Percentiles rank a stretch among this genome's conserved stretches.
Evolutionary conservation across 371 early-diverging fungal genomes (phyloP).

Genomic region (Zopfochytrium polystomum): DNA sequence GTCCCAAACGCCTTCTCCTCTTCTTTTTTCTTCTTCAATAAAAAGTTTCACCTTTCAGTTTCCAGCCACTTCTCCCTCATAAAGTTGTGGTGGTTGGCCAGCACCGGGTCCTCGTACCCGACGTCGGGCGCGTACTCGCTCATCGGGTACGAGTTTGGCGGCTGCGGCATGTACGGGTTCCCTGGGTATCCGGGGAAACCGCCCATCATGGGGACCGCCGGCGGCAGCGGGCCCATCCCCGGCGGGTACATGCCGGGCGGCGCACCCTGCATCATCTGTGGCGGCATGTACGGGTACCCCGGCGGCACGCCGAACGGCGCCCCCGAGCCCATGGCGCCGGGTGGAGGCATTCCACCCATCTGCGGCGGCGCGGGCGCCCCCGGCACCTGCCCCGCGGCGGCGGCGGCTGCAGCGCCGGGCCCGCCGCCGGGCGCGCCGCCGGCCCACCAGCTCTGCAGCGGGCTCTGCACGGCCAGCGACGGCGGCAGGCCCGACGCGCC

Average conservation of each 20-base stretch:
- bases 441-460: background rate
- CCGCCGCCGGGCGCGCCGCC: background rate
- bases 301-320: too few relatives aligned
- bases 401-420: background rate
- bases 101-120: constrained; percentile 33
- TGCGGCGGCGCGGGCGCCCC: background rate
- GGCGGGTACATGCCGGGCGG: constrained; percentile 16
- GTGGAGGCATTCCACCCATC: background rate
- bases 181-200: constrained; percentile 12
- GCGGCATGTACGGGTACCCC: constrained; percentile 7
- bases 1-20: too few relatives aligned
- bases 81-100: constrained; percentile 26
- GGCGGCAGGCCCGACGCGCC: too few relatives aligned
- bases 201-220: background rate
- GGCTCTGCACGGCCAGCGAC: background rate
- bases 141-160: constrained; percentile 15
- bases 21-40: constrained; percentile 28
- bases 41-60: constrained; percentile 28
- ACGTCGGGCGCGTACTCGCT: constrained; percentile 24
- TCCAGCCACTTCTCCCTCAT: constrained; percentile 38
- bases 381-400: background rate
- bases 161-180: constrained; percentile 11
- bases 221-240: background rate
- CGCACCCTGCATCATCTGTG: constrained; percentile 21
- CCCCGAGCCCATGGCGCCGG: background rate